Base-by-base conservation (phyloP, 2,329 filamentous ascomycete genomes). In the Sporothrix sp. region DNA sequence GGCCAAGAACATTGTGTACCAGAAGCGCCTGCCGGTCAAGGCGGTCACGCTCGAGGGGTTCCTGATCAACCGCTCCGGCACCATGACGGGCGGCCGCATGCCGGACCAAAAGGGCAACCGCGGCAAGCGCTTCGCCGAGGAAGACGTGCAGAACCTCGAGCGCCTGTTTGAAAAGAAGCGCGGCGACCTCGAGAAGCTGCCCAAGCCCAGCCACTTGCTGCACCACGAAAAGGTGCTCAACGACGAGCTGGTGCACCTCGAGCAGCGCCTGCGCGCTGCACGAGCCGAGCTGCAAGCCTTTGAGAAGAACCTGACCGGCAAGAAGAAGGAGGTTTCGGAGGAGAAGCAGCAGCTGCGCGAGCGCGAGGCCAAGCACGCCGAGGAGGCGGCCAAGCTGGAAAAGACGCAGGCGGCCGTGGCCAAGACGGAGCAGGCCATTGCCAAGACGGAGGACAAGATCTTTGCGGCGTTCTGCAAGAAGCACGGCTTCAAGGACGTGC, bases 31-130 rank as follows among this genome's bases (percentile, higher is more conserved):
- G 28, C 85, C 90, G 53, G 90, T 94, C 48, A 97, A 97, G 66
- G 90, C 91, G 5, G 91, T 98, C 11, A 95, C 90, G 0, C 68
- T 97, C 11, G 90, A 97, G 62, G 93, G 93, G n/a, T 91, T 85
- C 50, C 85, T 98, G 54, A 96, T 98, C 57, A 89, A 95, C 71
- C 97, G 97, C 65, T 89, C 87, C 40, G 93, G 93, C 62, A 76
- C 94, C 48, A 97, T 98, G 85, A 97, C 93, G 44, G 93, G 93
- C 73, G 93, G 93, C 58, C 85, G 89, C 55, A 84, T 88, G 27
- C 83, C 82, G 1, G 80, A 85, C 40, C 78, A 82, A 42, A 87
- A 85, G 64, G 81, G 83, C 50, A 79, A 79, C 53, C 85, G 88
- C 57, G 54, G 57, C 37, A 84, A 88, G 52, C 79, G 85, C 48